A percentile compares a stretch with the other conserved stretches of the same genome.
These are phyloP conservation scores for Aspergillus asperescens DNA, from an alignment of 495 filamentous ascomycete genomes.

Conservation along the genomic window DNA sequence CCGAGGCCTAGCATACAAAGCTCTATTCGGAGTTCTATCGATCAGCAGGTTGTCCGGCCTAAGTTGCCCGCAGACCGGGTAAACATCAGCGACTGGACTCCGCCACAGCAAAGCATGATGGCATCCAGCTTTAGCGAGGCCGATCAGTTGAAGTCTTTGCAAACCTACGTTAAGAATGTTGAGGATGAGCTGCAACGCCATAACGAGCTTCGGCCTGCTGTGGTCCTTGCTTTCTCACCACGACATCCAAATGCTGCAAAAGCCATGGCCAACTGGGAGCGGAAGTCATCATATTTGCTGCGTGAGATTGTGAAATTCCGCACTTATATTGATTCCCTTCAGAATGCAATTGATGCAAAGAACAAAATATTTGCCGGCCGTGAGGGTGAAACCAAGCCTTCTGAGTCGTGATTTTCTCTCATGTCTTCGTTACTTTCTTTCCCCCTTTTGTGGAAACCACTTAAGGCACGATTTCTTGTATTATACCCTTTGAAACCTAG, in stretches of 20 bases:
- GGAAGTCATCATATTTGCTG: conserved; percentile 83
- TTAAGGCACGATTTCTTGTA: conserved; percentile 1
- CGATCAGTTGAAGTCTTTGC: conserved; percentile 72
- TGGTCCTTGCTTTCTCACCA: conserved; percentile 86
- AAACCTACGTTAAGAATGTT: conserved; percentile 74
- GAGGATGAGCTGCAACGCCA: conserved; percentile 81
- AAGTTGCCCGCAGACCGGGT: conserved; percentile 82
- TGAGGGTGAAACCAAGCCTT: conserved; percentile 20
- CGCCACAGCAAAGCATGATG: conserved; percentile 85
- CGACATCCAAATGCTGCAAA: conserved; percentile 74
- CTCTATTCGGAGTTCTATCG: conserved; percentile 66
- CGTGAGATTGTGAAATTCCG: conserved; percentile 95
- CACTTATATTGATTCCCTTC: conserved; percentile 84
- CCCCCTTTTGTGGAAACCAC: not conserved
- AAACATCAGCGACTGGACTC: conserved; percentile 85
- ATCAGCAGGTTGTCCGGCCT: conserved; percentile 56
- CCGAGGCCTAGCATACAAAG: conserved; percentile 62
- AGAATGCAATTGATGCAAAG: conserved; percentile 52
- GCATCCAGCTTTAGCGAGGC: conserved; percentile 69
- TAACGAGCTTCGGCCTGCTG: conserved; percentile 76
- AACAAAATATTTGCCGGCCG: conserved; percentile 45
- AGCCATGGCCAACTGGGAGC: conserved; percentile 94
- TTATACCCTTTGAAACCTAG: conserved; percentile 6
- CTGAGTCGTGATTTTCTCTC: conserved; percentile 2
- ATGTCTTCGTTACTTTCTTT: not conserved